Evolutionary conservation across 2,329 filamentous ascomycete genomes (phyloP).

Genomic region (Diaporthe helianthi): DNA sequence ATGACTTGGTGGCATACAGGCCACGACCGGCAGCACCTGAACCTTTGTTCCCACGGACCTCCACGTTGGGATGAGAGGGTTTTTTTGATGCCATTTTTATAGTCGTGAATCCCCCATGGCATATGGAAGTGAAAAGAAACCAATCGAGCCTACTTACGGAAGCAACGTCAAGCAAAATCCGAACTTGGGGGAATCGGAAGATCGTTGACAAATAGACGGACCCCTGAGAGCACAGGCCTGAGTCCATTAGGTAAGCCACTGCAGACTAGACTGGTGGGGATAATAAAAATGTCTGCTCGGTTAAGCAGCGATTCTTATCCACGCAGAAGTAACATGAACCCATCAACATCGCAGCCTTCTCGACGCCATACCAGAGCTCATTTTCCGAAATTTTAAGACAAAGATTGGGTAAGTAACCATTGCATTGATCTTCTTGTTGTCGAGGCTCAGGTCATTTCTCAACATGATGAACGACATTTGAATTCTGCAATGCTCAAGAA

Average conservation of each 20-base stretch:
- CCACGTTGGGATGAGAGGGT: constrained; percentile 26
- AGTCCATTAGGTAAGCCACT: constrained; percentile 33
- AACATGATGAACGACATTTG: constrained; percentile 34
- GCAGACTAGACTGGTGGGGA: constrained; percentile 7
- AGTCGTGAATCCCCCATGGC: neutral
- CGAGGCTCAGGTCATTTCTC: constrained; percentile 19
- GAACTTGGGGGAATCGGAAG: too few species aligned
- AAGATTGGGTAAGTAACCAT: neutral
- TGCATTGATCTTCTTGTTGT: neutral
- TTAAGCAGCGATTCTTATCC: neutral
- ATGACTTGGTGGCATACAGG: constrained; percentile 51
- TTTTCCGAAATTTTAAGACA: too few species aligned
- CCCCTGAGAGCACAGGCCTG: constrained; percentile 25
- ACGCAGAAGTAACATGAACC: neutral
- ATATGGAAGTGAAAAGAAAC: neutral
- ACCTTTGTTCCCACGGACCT: constrained; percentile 39
- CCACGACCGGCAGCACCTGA: constrained; percentile 48
- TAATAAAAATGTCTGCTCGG: constrained; percentile 15
- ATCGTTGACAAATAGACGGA: too few species aligned
- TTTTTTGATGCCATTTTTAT: constrained; percentile 22
- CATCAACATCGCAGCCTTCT: neutral
- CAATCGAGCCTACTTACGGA: neutral
- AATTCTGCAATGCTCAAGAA: constrained; percentile 37
- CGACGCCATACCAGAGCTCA: too few species aligned
- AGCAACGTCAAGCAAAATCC: too few species aligned